phyloP scores from a whole-genome alignment of 2,329 filamentous ascomycete genomes.

The Helotiales sp. region DNA sequence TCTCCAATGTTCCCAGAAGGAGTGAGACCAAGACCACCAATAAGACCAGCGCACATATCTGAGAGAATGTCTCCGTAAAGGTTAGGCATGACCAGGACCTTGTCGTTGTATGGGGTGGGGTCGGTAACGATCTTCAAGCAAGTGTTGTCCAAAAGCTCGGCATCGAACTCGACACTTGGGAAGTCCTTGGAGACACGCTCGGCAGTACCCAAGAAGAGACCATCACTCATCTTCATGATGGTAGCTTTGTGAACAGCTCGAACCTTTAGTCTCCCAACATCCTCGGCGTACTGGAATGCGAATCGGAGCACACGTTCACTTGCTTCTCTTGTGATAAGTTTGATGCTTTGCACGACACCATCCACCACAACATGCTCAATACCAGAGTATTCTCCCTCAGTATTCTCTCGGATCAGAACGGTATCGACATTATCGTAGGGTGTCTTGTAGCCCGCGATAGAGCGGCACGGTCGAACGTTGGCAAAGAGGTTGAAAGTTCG shows the following conservation, averaged over 20 bases:
- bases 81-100: conserved; percentile 98
- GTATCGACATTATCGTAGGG: conserved; percentile 97
- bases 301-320: conserved; percentile 94
- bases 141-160: conserved; percentile 97
- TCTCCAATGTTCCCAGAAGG: conserved; percentile 98
- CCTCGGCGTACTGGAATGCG: conserved; percentile 96
- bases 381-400: conserved; percentile 98
- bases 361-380: conserved; percentile 99
- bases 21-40: conserved; percentile 94
- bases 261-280: conserved; percentile 94
- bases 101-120: conserved; percentile 96
- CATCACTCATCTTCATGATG: conserved; percentile 99
- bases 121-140: conserved; percentile 99
- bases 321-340: conserved; percentile 95
- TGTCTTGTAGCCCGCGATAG: conserved; percentile 96
- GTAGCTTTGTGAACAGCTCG: conserved; percentile 99
- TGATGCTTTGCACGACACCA: conserved; percentile 98
- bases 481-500: conserved; percentile 99
- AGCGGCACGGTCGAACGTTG: conserved; percentile 97
- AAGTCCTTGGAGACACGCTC: conserved; percentile 90
- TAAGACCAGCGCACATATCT: conserved; percentile 98
- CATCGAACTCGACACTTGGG: conserved; percentile 93
- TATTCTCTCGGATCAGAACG: conserved; percentile 98
- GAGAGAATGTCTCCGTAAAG: conserved; percentile 99
- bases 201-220: conserved; percentile 91